Base-by-base conservation (phyloP, 805 yeast genomes). In the Priceomyces fermenticarens region DNA sequence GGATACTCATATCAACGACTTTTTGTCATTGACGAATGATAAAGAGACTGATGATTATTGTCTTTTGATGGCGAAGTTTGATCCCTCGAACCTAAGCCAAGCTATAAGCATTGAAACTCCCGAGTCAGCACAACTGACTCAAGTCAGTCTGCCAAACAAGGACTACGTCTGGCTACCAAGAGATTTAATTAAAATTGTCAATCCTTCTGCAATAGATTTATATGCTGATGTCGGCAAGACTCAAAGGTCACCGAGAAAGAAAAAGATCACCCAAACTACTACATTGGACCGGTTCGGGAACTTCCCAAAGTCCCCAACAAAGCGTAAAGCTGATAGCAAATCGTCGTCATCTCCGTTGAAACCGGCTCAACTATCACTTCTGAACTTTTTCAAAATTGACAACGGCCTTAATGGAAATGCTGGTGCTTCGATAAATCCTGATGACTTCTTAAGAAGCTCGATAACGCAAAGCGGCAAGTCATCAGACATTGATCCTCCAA, bases 161-260 rank as follows among this genome's bases (percentile, higher is more conserved):
- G 49, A 39, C 34, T 46, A 42, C 28, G 35, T 49, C 4, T 54
- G 58, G 54, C 29, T 51, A 12, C 67, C 69, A 0, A 32, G 45
- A 14, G 42, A 36, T n/a, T 35, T 54, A 4, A 41, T 63, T 4
- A 13, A 32, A 8, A 41, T 40, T 14, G 46, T 53, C 2, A 47
- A 53, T 32, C 43, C 44, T 4, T 41, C 40, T 10, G 39, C 47
- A 30, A 50, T 58, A 3, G 16, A 36, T 7, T 39, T 39, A 2
- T 54, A 35, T 14, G 52, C 51, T 15, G 35, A 26, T 14, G 10
- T 32, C 12, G 25, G 15, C 11, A 46, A 36, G 23, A 36, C 17
- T 46, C 16, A 25, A 49, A 39, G 17, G 43, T 48, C 58, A 2
- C 54, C 54, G 7, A 38, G 40, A n/a, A 54, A 43, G 39, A 49